phyloP scores from a whole-genome alignment of 164 flowering plant genomes.

The Tetracentron sinense region DNA sequence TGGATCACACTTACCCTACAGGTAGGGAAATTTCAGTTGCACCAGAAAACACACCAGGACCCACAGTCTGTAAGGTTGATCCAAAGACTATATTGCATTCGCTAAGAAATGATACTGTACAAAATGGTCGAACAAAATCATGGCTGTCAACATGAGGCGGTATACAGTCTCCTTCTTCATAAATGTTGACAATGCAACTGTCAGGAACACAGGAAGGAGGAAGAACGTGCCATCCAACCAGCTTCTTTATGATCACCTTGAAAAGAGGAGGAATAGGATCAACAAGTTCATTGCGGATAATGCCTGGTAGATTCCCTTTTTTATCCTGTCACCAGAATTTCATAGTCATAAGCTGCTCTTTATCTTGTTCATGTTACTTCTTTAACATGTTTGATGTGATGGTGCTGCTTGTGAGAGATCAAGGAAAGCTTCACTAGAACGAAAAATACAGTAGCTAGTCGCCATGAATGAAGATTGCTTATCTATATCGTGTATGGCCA shows the following conservation, averaged over 20 bases:
- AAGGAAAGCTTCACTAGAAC: no score
- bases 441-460: no score
- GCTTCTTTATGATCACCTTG: slow-evolving; percentile 77
- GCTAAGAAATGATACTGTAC: slow-evolving; percentile 89
- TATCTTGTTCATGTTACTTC: not conserved
- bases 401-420: no score
- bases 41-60: slow-evolving; percentile 77
- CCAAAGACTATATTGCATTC: slow-evolving; percentile 89
- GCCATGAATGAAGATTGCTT: not conserved
- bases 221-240: slow-evolving; percentile 82
- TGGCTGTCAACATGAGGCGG: slow-evolving; percentile 96
- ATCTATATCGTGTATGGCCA: not conserved
- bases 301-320: slow-evolving; percentile 91
- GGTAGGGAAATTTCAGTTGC: slow-evolving; percentile 64
- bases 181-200: slow-evolving; percentile 94
- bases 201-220: slow-evolving; percentile 92
- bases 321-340: slow-evolving; percentile 56
- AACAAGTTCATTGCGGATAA: slow-evolving; percentile 52
- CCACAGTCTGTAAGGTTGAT: slow-evolving; percentile 51
- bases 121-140: slow-evolving; percentile 93
- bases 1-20: slow-evolving; percentile 59
- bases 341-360: not conserved
- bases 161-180: slow-evolving; percentile 92
- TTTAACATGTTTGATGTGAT: not conserved
- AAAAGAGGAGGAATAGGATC: slow-evolving; percentile 85